Base-by-base conservation (phyloP, 139 green algal species). In the Haematococcus lacustris region DNA sequence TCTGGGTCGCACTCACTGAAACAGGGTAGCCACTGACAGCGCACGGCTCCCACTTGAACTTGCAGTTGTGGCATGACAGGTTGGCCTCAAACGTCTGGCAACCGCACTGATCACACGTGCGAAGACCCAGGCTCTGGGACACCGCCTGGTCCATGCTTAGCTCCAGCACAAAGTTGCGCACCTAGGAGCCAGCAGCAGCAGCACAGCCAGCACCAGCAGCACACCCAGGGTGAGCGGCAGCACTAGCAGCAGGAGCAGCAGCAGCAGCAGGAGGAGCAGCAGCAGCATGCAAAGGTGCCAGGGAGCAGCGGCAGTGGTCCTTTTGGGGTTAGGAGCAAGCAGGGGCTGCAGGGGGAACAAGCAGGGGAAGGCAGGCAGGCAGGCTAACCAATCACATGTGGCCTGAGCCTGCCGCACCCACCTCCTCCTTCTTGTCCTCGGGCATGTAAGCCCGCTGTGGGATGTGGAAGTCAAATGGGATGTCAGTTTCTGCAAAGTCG, bases 401-500 rank as follows among this genome's bases (percentile, higher is more conserved):
- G 47, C 47, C 47, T 21, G 47, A 21, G 47, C 13, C 47, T 57
- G 13, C 47, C 21, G 13, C 47, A 57, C 85, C 30, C 53, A 88
- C 78, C 66, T 86, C 83, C 76, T 93, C 88, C 30, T 79, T 68
- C 73, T 76, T 39, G 9, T 78, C 70, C 63, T 90, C 84, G n/a
- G 33, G 66, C 40, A 87, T 69, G 73, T 85, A 91, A 57, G 89
- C 73, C 23, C 78, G 63, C 51, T 83, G 70, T 3, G 89, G 89
- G 35, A 95, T 80, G 34, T 76, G 71, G 78, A 91, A 91, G 71
- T 90, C 85, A 71, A 82, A 83, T 17, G 85, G 87, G 47, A 93
- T 87, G 73, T 91, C 87, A 5, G 85, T 89, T 47, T 87, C 73
- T 2, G 82, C 75, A 75, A 91, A 93, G 83, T 93, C 88, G 3